phyloP scores from a whole-genome alignment of 176 grass and related monocot species.

The Cymbopogon citratus region DNA sequence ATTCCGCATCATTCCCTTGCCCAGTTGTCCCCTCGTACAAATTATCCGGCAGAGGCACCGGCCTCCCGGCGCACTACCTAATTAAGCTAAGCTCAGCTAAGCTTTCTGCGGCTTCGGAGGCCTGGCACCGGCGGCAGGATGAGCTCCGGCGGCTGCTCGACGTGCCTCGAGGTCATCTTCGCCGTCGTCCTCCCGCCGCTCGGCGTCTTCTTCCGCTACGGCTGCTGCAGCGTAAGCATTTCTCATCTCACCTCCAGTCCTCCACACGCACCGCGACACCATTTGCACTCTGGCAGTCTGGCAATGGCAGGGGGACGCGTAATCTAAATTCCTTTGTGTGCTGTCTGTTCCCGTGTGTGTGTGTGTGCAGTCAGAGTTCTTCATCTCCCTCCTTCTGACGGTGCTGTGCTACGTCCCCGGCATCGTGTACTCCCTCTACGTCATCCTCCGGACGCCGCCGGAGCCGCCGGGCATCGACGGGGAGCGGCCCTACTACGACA shows the following conservation, averaged over 20 bases:
- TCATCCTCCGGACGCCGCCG: constrained; percentile 46
- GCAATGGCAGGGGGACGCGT: too few relatives aligned
- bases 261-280: not conserved
- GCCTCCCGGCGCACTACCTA: not conserved
- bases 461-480: constrained; percentile 49
- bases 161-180: constrained; percentile 58
- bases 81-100: not conserved
- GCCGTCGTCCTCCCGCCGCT: constrained; percentile 62
- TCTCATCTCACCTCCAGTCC: accelerated
- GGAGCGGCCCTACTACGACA: constrained; percentile 44
- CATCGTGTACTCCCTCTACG: constrained; percentile 51
- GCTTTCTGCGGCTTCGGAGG: not conserved
- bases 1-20: not conserved
- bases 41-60: not conserved
- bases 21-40: not conserved
- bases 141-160: constrained; percentile 54
- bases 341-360: not conserved
- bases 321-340: not conserved
- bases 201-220: constrained; percentile 85
- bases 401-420: constrained; percentile 47
- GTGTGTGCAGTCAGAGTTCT: constrained; percentile 42
- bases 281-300: too few relatives aligned
- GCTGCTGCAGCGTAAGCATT: constrained; percentile 64
- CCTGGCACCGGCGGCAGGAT: constrained; percentile 3
- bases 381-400: constrained; percentile 35